phyloP scores from a whole-genome alignment of 2,329 filamentous ascomycete species.

The Periconia sp. region DNA sequence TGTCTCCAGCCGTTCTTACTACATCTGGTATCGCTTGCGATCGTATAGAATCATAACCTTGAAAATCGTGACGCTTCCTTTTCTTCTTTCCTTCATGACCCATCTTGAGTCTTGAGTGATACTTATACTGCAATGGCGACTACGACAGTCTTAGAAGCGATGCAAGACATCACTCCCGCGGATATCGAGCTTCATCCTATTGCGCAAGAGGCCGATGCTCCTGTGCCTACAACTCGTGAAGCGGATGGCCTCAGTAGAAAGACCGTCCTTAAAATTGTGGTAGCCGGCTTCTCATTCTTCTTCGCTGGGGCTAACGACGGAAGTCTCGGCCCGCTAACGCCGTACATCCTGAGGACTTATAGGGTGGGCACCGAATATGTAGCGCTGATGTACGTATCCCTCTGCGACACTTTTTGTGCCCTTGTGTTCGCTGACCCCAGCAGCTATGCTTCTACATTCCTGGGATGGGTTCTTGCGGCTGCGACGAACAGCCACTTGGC shows the following conservation, averaged over 20 bases:
- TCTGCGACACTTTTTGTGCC: background rate
- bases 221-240: background rate
- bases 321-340: conserved; percentile 67
- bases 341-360: conserved; percentile 66
- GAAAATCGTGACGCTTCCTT: too few relatives aligned
- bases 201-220: background rate
- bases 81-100: too few relatives aligned
- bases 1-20: background rate
- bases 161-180: background rate
- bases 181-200: conserved; percentile 10
- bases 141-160: background rate
- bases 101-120: too few relatives aligned
- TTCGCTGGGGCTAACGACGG: conserved; percentile 71
- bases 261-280: conserved; percentile 54
- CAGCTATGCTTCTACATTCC: conserved; percentile 61
- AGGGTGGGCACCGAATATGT: conserved; percentile 54
- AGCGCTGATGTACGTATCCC: conserved; percentile 53
- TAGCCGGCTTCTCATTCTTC: conserved; percentile 65
- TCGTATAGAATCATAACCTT: too few relatives aligned
- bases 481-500: conserved; percentile 61
- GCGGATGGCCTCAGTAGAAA: conserved; percentile 10
- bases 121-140: conserved; percentile 11
- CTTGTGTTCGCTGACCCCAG: conserved; percentile 29
- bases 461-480: conserved; percentile 66
- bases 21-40: conserved; percentile 9